Percentiles rank a stretch among this genome's conserved stretches.
These are phyloP conservation scores for Termitomyces sp. DNA, from an alignment of 768 basidiomycete species.

Conservation along the genomic window DNA sequence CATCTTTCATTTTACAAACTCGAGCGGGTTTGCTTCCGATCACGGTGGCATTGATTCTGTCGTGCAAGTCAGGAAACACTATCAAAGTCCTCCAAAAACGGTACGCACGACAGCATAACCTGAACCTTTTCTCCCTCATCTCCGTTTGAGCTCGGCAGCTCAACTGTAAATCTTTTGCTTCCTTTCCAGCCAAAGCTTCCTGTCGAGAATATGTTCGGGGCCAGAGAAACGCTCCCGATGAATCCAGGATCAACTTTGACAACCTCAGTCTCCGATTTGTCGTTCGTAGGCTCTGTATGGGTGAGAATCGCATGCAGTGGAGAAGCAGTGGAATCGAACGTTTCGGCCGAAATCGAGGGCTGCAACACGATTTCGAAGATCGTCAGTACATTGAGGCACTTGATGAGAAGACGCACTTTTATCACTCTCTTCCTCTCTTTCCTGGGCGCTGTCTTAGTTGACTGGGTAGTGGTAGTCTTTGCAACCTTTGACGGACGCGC, in stretches of 20 bases:
- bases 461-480: constrained; percentile 35
- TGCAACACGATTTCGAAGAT: constrained; percentile 17
- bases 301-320: constrained; percentile 64
- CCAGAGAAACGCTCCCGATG: constrained; percentile 49
- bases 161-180: constrained; percentile 57
- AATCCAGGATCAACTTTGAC: constrained; percentile 51
- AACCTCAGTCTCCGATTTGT: constrained; percentile 30
- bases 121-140: constrained; percentile 60
- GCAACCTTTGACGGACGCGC: constrained; percentile 46
- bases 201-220: constrained; percentile 58
- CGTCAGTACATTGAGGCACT: constrained; percentile 2
- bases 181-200: constrained; percentile 89
- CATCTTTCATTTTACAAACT: constrained; percentile 25
- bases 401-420: constrained; percentile 31
- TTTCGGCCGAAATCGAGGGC: constrained; percentile 39
- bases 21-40: constrained; percentile 58
- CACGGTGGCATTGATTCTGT: constrained; percentile 73
- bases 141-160: constrained; percentile 46
- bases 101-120: constrained; percentile 65
- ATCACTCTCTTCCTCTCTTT: constrained; percentile 42
- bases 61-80: neutral
- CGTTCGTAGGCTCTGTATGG: constrained; percentile 43
- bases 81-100: neutral
- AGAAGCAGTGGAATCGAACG: constrained; percentile 60
- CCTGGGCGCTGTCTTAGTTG: constrained; percentile 22